phyloP scores from a whole-genome alignment of 2,329 filamentous ascomycete genomes.

The Pyrenophora tritici-repentis region DNA sequence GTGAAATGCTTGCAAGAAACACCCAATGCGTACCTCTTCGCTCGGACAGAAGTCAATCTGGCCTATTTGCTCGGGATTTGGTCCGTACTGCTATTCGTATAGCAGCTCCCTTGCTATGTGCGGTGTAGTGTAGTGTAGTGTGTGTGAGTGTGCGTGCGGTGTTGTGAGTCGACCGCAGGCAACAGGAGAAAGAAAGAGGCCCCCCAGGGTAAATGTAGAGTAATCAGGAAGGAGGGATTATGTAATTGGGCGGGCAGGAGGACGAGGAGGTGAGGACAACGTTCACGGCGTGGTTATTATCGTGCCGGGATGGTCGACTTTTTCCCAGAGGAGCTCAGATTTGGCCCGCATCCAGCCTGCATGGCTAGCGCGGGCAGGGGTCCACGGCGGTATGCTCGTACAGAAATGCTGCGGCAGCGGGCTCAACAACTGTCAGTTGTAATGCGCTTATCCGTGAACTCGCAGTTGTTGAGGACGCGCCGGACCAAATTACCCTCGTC shows the following conservation, averaged over 20 bases:
- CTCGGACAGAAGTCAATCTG: slow-evolving; percentile 45
- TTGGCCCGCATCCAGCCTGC: slow-evolving; percentile 6
- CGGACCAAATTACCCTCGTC: no score
- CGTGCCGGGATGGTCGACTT: slow-evolving; percentile 26
- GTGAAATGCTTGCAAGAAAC: no score
- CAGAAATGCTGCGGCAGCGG: slow-evolving; percentile 8
- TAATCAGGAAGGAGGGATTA: slow-evolving; percentile 16
- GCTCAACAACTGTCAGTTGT: slow-evolving; percentile 11
- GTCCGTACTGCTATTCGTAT: slow-evolving; percentile 33
- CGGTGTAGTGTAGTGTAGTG: slow-evolving; percentile 9
- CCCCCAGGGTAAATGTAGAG: slow-evolving; percentile 18
- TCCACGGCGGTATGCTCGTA: slow-evolving; percentile 21
- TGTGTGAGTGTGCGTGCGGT: slow-evolving; percentile 20
- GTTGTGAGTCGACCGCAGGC: slow-evolving; percentile 16
- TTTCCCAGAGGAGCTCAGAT: slow-evolving; percentile 28
- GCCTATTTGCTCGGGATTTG: slow-evolving; percentile 38
- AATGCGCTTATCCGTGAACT: neutral
- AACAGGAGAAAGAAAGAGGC: slow-evolving; percentile 13
- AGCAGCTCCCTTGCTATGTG: slow-evolving; percentile 43
- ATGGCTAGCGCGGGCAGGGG: slow-evolving; percentile 12
- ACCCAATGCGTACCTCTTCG: slow-evolving; percentile 22
- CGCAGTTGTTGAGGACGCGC: slow-evolving; percentile 24
- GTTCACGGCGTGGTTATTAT: slow-evolving; percentile 30
- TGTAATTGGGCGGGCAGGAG: slow-evolving; percentile 25
- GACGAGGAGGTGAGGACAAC: slow-evolving; percentile 24